These are phyloP conservation scores for Ascomycota sp. DNA, from an alignment of 2,329 filamentous ascomycete species.

Conservation along the genomic window DNA sequence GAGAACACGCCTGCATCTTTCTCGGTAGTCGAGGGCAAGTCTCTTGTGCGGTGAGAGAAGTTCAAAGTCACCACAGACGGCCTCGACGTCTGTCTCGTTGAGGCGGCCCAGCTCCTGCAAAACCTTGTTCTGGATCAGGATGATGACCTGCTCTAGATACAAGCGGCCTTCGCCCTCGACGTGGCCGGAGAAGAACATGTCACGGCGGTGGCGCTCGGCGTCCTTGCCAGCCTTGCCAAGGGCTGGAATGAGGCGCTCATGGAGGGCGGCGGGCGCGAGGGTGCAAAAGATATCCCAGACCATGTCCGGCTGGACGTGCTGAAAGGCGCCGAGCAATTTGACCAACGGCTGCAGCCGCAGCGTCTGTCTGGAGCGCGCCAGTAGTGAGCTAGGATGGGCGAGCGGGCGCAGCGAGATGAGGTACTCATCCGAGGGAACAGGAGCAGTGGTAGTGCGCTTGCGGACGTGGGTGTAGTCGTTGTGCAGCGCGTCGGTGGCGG, in stretches of 20 bases:
- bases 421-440: constrained; percentile 18
- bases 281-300: constrained; percentile 26
- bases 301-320: constrained; percentile 31
- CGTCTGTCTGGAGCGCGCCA: constrained; percentile 19
- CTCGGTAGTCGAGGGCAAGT: constrained; percentile 27
- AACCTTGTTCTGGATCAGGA: constrained; percentile 22
- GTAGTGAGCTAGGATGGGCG: constrained; percentile 23
- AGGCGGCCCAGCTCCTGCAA: constrained; percentile 23
- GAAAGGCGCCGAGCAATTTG: constrained; percentile 18
- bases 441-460: constrained; percentile 15
- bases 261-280: constrained; percentile 14
- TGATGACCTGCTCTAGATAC: constrained; percentile 14
- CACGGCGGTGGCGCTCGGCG: constrained; percentile 8
- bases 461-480: constrained; percentile 40
- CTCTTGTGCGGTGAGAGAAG: constrained; percentile 22
- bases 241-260: constrained; percentile 9
- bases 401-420: constrained; percentile 32
- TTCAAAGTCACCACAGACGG: constrained; percentile 17
- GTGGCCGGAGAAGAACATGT: constrained; percentile 11
- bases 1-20: constrained; percentile 26
- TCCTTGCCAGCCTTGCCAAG: constrained; percentile 6
- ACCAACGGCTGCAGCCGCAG: constrained; percentile 9
- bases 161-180: constrained; percentile 9
- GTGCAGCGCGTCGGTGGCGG: constrained; percentile 25
- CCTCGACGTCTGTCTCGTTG: constrained; percentile 23